A percentile compares a stretch with the other conserved stretches of the same genome.
Evolutionary conservation across 192 early-diverging fungal species (phyloP).

Genomic region (Coemansia erecta): DNA sequence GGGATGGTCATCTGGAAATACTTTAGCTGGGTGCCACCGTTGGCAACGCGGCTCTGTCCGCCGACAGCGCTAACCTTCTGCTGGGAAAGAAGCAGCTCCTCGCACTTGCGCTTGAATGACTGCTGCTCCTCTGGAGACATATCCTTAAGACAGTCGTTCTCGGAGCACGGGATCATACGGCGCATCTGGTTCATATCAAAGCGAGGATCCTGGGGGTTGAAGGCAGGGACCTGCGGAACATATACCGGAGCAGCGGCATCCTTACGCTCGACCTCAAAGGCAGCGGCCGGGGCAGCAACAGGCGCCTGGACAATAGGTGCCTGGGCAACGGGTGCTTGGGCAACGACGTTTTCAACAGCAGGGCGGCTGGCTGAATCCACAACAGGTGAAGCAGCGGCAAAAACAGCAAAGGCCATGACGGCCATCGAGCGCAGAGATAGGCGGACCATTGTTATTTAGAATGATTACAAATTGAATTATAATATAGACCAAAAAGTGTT

Average conservation of each 20-base stretch:
- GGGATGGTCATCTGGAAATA: conserved; percentile 35
- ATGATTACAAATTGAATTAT: background rate
- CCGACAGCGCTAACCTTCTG: conserved; percentile 10
- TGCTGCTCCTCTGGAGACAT: conserved; percentile 39
- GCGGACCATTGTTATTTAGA: conserved; percentile 25
- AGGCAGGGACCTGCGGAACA: conserved; percentile 14
- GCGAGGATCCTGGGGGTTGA: conserved; percentile 5
- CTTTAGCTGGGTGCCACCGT: conserved; percentile 14
- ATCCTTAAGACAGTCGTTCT: conserved; percentile 35
- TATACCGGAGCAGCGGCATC: conserved; percentile 13
- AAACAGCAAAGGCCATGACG: conserved; percentile 43
- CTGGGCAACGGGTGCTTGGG: conserved; percentile 1
- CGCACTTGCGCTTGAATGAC: conserved; percentile 38
- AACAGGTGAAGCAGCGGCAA: conserved; percentile 38
- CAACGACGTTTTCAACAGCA: conserved; percentile 15
- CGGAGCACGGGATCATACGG: conserved; percentile 33
- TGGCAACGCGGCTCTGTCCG: conserved; percentile 39
- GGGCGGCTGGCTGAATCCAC: conserved; percentile 14
- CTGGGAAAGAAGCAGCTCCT: conserved; percentile 25
- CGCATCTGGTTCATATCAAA: conserved; percentile 16
- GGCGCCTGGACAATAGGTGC: conserved; percentile 14
- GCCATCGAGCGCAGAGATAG: conserved; percentile 42
- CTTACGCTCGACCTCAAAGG: conserved; percentile 10
- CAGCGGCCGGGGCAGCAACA: conserved; percentile 2
- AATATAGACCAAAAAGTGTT: background rate